phyloP scores from a whole-genome alignment of 148 eudicot species.

The Chenopodium formosanum region DNA sequence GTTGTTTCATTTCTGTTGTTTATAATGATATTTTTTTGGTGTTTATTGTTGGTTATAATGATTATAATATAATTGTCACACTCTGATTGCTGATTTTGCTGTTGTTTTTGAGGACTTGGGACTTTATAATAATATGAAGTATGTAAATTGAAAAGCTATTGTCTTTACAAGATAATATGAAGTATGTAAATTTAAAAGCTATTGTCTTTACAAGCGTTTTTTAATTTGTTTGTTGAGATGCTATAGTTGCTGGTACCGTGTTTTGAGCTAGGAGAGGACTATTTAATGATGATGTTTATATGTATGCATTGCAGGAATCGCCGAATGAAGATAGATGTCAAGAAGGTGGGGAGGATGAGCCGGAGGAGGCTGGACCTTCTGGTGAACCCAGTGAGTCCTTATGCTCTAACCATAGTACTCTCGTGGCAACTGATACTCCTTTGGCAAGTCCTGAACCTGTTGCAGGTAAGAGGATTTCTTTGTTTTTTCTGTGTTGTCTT shows the following conservation, averaged over 20 bases:
- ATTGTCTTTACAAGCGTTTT: neutral
- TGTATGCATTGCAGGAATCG: conserved; percentile 17
- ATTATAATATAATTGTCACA: neutral
- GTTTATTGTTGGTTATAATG: neutral
- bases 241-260: neutral
- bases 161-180: too few relatives aligned
- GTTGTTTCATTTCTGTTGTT: neutral
- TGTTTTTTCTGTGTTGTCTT: neutral
- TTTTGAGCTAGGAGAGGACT: neutral
- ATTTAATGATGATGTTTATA: neutral
- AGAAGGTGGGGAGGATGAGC: conserved; percentile 11
- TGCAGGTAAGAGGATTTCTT: conserved; percentile 17
- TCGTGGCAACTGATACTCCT: neutral
- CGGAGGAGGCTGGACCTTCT: conserved; percentile 17
- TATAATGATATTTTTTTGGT: too few relatives aligned
- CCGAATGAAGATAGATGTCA: neutral
- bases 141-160: too few relatives aligned
- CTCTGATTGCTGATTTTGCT: neutral
- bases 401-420: conserved; percentile 10
- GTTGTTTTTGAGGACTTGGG: too few relatives aligned
- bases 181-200: neutral
- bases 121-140: too few relatives aligned
- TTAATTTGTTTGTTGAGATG: neutral
- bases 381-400: conserved; percentile 12
- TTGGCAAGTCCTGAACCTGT: neutral